Base-by-base conservation (phyloP, 257 asterid genomes). In the Osmanthus fragrans region DNA sequence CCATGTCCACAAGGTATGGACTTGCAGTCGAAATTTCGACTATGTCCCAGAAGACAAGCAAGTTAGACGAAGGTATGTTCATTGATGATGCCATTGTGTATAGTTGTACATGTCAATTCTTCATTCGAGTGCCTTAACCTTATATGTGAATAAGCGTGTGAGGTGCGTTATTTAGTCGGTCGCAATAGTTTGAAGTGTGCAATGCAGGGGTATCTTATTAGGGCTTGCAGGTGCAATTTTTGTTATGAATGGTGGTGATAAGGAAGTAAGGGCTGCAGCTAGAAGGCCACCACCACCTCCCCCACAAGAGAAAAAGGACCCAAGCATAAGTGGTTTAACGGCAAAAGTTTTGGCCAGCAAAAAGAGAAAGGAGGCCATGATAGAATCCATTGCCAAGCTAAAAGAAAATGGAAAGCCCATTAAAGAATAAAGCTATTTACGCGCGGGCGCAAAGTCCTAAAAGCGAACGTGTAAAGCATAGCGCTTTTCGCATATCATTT, bases 331-430 rank as follows among this genome's bases (percentile, higher is more conserved):
- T 68, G 97, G 97, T 5, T 64, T 91, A 56, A 74, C 73, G 29
- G 99, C 97, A 9, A 91, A 94, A 77, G 80, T 92, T 33, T 54
- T 94, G 75, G 97, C 99, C 25, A 90, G 92, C 88, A 94, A 91
- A 88, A 94, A 84, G 89, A 92, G 97, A 81, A 94, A 89, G 83
- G 96, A 94, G 72, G 97, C 94, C 81, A 86, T 94, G 99, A 86
- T 87, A 86, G 92, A 94, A 36, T 60, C 85, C 29, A 80, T 87
- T 11, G 86, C 88, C 23, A 89, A 88, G 89, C 81, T 88, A 37
- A 88, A 88, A 80, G 94, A 87, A 51, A 87, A 82, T 74, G 99
- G 96, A 27, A 90, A 89, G 81, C 29, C 60, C 76, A 80, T 86
- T 68, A 32, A 83, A 37, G 84, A 84, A 78, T 85, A 90, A 81